Conservation (phyloP, 495 filamentous ascomycete species). For the Pseudevernia furfuracea region DNA sequence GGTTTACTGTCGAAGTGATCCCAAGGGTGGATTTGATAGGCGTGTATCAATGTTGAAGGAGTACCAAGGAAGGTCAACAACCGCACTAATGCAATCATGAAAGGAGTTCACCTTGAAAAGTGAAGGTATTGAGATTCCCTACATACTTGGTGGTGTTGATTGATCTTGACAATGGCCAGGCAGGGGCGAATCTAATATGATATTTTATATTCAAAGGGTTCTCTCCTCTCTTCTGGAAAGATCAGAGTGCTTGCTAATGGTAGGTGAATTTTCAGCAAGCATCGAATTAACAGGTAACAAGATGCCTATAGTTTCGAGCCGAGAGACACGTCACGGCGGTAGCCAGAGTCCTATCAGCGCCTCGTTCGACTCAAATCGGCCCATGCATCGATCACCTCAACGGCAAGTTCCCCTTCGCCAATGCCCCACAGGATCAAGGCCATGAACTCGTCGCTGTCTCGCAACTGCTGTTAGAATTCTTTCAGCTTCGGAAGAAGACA, state of each 20-base stretch:
- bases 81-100: too few species aligned
- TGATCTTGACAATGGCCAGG: background rate
- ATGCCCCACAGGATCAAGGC: background rate
- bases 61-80: too few species aligned
- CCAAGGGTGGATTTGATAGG: background rate
- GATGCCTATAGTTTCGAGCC: background rate
- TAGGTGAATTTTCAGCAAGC: too few species aligned
- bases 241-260: too few species aligned
- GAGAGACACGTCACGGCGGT: background rate
- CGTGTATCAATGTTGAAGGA: background rate
- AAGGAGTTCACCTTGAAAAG: background rate
- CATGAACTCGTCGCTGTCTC: background rate
- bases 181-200: too few species aligned
- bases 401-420: background rate
- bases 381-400: conserved; percentile 4
- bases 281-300: background rate
- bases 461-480: background rate
- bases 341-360: background rate
- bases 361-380: background rate
- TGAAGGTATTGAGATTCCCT: background rate
- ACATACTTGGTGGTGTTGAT: background rate
- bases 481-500: background rate
- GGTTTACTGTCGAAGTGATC: too few species aligned
- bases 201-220: too few species aligned
- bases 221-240: too few species aligned